phyloP scores from a whole-genome alignment of 495 filamentous ascomycete species.

The Aspergillus baeticus region DNA sequence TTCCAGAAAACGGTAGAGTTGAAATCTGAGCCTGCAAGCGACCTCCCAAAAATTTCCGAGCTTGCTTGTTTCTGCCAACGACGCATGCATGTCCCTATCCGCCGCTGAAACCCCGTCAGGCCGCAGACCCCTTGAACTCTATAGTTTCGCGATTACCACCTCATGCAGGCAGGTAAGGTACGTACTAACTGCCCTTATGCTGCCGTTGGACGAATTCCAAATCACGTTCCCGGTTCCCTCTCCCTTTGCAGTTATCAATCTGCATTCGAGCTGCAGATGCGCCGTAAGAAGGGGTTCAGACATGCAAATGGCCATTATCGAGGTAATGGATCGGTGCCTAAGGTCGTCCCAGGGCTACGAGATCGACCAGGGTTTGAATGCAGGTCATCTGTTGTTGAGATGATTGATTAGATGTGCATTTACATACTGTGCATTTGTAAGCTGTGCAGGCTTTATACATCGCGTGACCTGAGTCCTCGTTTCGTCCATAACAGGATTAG shows the following conservation, averaged over 20 bases:
- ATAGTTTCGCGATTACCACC: background rate
- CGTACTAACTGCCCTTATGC: background rate
- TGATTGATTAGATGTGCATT: no score
- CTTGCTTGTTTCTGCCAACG: background rate
- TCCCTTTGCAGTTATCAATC: background rate
- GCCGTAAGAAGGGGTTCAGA: background rate
- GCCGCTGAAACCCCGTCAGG: background rate
- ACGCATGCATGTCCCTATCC: background rate
- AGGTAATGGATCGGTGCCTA: background rate
- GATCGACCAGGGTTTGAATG: constrained; percentile 2
- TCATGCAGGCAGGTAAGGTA: background rate
- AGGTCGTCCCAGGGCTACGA: constrained; percentile 1
- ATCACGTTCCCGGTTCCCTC: background rate
- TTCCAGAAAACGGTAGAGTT: constrained; percentile 3
- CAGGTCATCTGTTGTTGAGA: background rate
- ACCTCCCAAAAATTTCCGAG: background rate
- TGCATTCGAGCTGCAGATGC: background rate
- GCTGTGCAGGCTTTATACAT: no score
- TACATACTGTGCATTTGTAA: no score
- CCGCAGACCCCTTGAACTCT: no score
- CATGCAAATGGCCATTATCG: background rate
- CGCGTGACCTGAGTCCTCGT: no score
- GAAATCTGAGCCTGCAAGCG: background rate
- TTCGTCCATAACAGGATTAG: no score
- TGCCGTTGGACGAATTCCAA: background rate